Percentiles rank a stretch among this genome's conserved stretches.
phyloP scores from a whole-genome alignment of 805 yeast genomes.

The Suhomyces emberorum region DNA sequence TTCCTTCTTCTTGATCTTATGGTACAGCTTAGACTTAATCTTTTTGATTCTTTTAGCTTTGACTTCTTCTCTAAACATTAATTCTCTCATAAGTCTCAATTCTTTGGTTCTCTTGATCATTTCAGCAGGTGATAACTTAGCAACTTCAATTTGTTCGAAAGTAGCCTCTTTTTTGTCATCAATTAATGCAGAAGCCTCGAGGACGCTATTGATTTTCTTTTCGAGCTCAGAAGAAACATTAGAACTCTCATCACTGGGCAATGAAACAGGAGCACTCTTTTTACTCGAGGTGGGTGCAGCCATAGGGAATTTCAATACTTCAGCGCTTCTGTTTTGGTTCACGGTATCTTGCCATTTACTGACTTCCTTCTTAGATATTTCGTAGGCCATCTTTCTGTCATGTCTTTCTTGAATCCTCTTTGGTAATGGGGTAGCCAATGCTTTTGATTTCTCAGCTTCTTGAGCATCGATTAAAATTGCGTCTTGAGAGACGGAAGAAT shows the following conservation, averaged over 20 bases:
- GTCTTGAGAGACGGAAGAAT: slow-evolving; percentile 44
- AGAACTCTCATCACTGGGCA: slow-evolving; percentile 27
- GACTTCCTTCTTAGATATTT: slow-evolving; percentile 81
- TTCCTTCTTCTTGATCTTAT: slow-evolving; percentile 83
- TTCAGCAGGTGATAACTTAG: slow-evolving; percentile 78
- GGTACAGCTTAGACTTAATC: slow-evolving; percentile 88
- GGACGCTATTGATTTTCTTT: slow-evolving; percentile 54
- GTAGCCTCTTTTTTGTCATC: slow-evolving; percentile 77
- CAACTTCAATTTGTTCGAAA: slow-evolving; percentile 82
- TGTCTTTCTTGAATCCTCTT: slow-evolving; percentile 78
- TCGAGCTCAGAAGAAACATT: slow-evolving; percentile 60
- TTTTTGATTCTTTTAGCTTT: slow-evolving; percentile 89
- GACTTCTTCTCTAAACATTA: slow-evolving; percentile 93
- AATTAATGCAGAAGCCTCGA: slow-evolving; percentile 61
- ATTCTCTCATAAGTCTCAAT: slow-evolving; percentile 86
- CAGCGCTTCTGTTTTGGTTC: slow-evolving; percentile 75
- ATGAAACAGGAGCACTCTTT: not conserved
- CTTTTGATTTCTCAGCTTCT: slow-evolving; percentile 35
- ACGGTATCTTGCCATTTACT: slow-evolving; percentile 86
- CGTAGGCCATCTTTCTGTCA: slow-evolving; percentile 88
- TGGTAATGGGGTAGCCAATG: slow-evolving; percentile 80
- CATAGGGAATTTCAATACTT: slow-evolving; percentile 76
- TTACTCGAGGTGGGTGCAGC: slow-evolving; percentile 33
- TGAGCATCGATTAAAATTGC: slow-evolving; percentile 48
- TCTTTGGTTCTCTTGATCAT: slow-evolving; percentile 73